These are phyloP conservation scores for Xerocomellus intermedius DNA, from an alignment of 768 basidiomycete species.

Conservation along the genomic window DNA sequence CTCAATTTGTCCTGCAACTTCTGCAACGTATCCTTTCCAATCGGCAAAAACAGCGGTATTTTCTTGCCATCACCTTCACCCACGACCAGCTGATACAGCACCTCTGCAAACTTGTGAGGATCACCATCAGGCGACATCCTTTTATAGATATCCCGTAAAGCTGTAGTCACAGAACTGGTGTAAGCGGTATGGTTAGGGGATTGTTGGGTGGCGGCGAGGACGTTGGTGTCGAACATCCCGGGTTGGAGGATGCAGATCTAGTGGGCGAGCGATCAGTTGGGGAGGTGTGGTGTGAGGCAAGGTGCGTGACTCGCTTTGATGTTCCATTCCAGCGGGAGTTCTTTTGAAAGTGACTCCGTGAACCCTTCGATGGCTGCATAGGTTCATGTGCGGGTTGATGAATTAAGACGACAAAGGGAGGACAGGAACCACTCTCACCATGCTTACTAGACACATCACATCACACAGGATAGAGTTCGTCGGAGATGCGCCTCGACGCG, in stretches of 20 bases:
- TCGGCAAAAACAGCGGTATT: constrained; percentile 7
- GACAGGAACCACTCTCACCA: neutral
- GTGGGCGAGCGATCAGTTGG: too few relatives aligned
- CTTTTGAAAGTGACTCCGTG: neutral
- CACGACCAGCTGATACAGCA: neutral
- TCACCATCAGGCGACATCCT: constrained; percentile 6
- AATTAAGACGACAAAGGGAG: neutral
- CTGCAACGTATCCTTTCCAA: constrained; percentile 9
- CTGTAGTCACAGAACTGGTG: neutral
- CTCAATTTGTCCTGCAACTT: neutral
- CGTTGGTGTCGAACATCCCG: constrained; percentile 18
- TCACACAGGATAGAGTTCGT: neutral
- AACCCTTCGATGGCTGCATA: constrained; percentile 7
- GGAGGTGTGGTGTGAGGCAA: neutral
- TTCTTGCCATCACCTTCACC: neutral
- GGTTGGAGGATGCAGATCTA: constrained; percentile 18
- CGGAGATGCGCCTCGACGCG: too few relatives aligned
- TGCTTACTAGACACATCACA: neutral
- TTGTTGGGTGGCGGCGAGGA: neutral
- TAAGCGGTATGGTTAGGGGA: constrained; percentile 9
- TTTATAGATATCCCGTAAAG: neutral
- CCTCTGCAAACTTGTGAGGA: constrained; percentile 13
- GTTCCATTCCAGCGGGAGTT: too few relatives aligned
- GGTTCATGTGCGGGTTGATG: neutral
- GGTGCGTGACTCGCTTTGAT: constrained; percentile 3